Evolutionary conservation across 78 protist genomes (phyloP), one percentile per base, ranked within the genome.

Genomic region (Dictyostelium firmibasis): DNA sequence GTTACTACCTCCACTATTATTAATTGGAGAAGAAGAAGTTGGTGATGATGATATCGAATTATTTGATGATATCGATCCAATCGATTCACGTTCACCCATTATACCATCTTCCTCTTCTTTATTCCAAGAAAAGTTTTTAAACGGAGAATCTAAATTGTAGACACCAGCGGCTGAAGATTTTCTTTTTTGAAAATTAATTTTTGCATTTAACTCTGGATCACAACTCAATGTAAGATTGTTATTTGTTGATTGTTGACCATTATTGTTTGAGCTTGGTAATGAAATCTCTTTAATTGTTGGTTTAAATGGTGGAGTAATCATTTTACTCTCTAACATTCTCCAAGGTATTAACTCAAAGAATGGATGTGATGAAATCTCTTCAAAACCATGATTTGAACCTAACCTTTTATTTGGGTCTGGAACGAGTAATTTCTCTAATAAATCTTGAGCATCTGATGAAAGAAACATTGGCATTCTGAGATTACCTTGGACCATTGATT

Each of bases 271-370:
- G 20, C 29, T 81, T 79, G 35, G 44, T 23, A 79, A 47, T 47
- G 35, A 0, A 16, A 57, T 69, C 27, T 29, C 81, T 53, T 27
- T 83, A 13, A 93, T 87, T 4, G 86, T 92, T 25, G 97, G 97
- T 83, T 79, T 79, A 53, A 92, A 96, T 43, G 97, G 97, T 14
- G 97, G 97, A 16, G 88, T 91, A 70, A 96, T 88, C 91, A 91
- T 86, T 27, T 83, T 86, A 20, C 43, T 53, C 62, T 87, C 95
- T 82, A 97, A 29, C 86, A 77, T 84, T 35, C 76, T 74, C 98
- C 97, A 96, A n/a, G 94, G 95, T 8, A 92, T 53, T 18, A 84
- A 50, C 7, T 91, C 93, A 76, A 92, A 96, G 87, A 77, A 92
- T n/a, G 96, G 83, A 44, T 92, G 96, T 2, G 57, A 25, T 33